Base-by-base conservation (phyloP, 163 green algal species). In the Volvox carteri region DNA sequence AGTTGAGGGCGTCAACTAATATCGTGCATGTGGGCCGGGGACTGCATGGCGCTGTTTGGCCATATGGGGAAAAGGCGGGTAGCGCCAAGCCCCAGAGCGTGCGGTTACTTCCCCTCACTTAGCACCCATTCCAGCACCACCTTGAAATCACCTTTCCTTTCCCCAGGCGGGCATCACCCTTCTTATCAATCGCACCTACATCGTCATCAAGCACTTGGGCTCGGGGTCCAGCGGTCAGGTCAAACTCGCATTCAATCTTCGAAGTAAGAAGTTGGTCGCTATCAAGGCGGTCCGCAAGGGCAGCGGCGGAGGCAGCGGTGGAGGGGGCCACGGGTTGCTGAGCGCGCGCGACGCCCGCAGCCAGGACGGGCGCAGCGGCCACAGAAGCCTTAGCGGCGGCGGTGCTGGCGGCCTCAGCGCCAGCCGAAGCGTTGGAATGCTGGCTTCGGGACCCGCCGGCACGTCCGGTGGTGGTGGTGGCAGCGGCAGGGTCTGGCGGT, bases 161-260 rank as follows among this genome's bases (percentile, higher is more conserved):
- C 35, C 58, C 30, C 88, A 93, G 91, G 90, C 90, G 21, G 93
- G 90, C 5, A 86, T 85, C n/a, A 94, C 90, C 39, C 93, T 85
- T 19, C 89, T 95, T 23, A 91, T 95, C 62, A 95, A 95, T 85
- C 88, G 90, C 21, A 95, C 89, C 0, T 98, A 98, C 92, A 95
- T 97, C 48, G 94, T 97, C 41, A 93, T 98, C 50, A 95, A 97
- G 87, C 95, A 96, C 30, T 91, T 98, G 67, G 96, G 96, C 0
- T 90, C 88, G 12, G 96, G 96, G 56, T 92, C 92, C 16, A 97
- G 94, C 84, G 95, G 96, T 46, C 94, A 96, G 78, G 96, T 98
- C 28, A 98, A 98, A 91, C 95, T 98, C 46, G 94, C 88, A 60
- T 94, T 97, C 67, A 97, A 97, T 90, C 92, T 94, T 33, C 73